Percentiles rank a stretch among this genome's conserved stretches.
Conservation (phyloP, 805 yeast species). For the Lachancea sp. region DNA sequence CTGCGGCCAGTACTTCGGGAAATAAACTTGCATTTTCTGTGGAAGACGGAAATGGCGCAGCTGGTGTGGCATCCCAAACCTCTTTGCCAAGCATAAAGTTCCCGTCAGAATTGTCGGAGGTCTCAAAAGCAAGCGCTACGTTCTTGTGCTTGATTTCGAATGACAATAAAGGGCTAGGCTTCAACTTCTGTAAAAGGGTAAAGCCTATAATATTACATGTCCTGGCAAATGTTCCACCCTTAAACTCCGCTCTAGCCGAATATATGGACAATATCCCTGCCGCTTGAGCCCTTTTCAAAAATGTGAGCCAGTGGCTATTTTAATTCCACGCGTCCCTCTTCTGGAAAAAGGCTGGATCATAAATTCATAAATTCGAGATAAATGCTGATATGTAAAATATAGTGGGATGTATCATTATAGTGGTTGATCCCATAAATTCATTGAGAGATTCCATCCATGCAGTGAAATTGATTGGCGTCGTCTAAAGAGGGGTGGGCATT, state of each 20-base stretch:
- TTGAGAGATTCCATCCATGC: too few species aligned
- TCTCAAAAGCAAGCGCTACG: constrained; percentile 30
- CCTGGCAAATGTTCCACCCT: constrained; percentile 31
- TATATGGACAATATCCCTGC: constrained; percentile 25
- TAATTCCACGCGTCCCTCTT: too few species aligned
- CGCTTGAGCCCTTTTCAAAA: background rate
- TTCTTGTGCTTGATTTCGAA: constrained; percentile 31
- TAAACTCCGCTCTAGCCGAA: constrained; percentile 27
- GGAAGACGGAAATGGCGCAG: background rate
- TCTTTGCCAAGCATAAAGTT: constrained; percentile 25
- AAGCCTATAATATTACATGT: constrained; percentile 28
- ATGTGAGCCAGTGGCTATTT: background rate
- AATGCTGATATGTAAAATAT: constrained; percentile 4
- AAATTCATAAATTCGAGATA: constrained; percentile 6
- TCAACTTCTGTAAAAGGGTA: constrained; percentile 24
- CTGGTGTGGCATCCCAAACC: constrained; percentile 16
- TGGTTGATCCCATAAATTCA: background rate
- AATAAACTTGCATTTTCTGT: background rate
- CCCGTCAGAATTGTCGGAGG: constrained; percentile 28
- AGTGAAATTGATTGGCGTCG: too few species aligned
- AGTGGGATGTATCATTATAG: constrained; percentile 2
- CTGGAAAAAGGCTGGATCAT: too few species aligned
- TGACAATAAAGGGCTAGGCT: constrained; percentile 27
- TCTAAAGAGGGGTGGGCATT: too few species aligned
- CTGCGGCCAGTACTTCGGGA: constrained; percentile 26